Base-by-base conservation (phyloP, 768 basidiomycete genomes). In the Collybia mongolica region DNA sequence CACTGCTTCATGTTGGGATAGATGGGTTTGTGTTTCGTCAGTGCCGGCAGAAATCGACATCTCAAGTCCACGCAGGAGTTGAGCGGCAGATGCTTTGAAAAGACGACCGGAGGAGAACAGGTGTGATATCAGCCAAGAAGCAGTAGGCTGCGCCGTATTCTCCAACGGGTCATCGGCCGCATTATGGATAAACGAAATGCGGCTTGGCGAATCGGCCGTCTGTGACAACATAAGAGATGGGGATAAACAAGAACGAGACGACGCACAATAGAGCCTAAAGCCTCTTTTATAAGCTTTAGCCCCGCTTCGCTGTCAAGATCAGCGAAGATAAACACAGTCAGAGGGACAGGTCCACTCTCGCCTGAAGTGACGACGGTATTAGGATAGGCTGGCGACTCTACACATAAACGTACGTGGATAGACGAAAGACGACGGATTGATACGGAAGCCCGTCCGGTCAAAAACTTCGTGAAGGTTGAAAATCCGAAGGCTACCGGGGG, bases 131-230 rank as follows among this genome's bases (percentile, higher is more conserved):
- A 82, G 53, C 50, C 71, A 75, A 0, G 82, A 84, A 18, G 65
- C 60, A 9, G 60, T 63, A 3, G 59, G 57, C 5, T 65, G 59
- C 6, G 48, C 51, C 11, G 52, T 49, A 1, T 48, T 44, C 14
- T 63, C 57, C 14, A 38, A 44, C 8, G 56, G 53, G 3, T 58
- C 52, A 9, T 51, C 47, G 6, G 67, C 53, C 1, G 92, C 86
- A 51, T 89, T 86, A 64, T 93, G 91, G 26, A 95, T 69, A 64
- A 95, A 88, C 0, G 84, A 74, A n/a, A 92, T 45, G 24, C 93
- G 84, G 6, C 78, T 75, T 35, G 64, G 72, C 2, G 76, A 72
- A 1, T 72, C 71, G 2, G 65, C 52, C 6, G 67, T 68, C 84
- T 88, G 57, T 24, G 41, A 26, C 37, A 32, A 45, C 14, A 19